phyloP scores from a whole-genome alignment of 257 asterid species.

The Coffea canephora region DNA sequence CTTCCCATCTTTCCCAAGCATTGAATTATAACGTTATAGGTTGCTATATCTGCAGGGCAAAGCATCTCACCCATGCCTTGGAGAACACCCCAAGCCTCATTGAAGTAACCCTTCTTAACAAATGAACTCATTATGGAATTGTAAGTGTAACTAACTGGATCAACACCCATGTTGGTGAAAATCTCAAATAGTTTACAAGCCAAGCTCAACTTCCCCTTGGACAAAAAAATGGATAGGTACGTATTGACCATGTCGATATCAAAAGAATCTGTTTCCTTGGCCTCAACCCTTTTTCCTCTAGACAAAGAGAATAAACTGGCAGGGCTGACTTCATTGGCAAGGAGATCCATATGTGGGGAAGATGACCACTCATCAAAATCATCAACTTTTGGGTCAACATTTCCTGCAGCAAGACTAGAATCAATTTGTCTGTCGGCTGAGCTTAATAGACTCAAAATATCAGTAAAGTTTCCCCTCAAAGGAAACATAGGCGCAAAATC shows the following conservation, averaged over 20 bases:
- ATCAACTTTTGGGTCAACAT: slow-evolving; percentile 17
- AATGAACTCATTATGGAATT: slow-evolving; percentile 89
- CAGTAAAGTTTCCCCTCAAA: slow-evolving; percentile 38
- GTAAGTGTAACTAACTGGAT: slow-evolving; percentile 74
- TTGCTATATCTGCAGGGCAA: slow-evolving; percentile 74
- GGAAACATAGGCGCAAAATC: slow-evolving; percentile 80
- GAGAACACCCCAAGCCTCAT: slow-evolving; percentile 82
- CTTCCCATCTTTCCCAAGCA: slow-evolving; percentile 90
- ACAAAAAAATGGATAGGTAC: slow-evolving; percentile 72
- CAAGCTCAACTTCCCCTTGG: slow-evolving; percentile 84
- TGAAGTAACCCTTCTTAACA: slow-evolving; percentile 85
- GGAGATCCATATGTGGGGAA: slow-evolving; percentile 82
- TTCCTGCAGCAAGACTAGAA: slow-evolving; percentile 20
- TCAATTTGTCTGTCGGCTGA: slow-evolving; percentile 23
- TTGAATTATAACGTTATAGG: slow-evolving; percentile 76
- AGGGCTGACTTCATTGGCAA: slow-evolving; percentile 48
- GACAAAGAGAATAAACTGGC: slow-evolving; percentile 39
- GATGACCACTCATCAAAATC: slow-evolving; percentile 85
- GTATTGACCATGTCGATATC: slow-evolving; percentile 89
- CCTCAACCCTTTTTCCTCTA: slow-evolving; percentile 59
- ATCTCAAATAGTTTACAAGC: slow-evolving; percentile 91
- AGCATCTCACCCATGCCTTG: slow-evolving; percentile 65
- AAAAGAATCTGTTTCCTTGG: slow-evolving; percentile 67
- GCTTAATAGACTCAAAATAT: slow-evolving; percentile 42
- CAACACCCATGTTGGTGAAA: slow-evolving; percentile 60